phyloP scores from a whole-genome alignment of 768 basidiomycete species.

The Mycena leptocephala region DNA sequence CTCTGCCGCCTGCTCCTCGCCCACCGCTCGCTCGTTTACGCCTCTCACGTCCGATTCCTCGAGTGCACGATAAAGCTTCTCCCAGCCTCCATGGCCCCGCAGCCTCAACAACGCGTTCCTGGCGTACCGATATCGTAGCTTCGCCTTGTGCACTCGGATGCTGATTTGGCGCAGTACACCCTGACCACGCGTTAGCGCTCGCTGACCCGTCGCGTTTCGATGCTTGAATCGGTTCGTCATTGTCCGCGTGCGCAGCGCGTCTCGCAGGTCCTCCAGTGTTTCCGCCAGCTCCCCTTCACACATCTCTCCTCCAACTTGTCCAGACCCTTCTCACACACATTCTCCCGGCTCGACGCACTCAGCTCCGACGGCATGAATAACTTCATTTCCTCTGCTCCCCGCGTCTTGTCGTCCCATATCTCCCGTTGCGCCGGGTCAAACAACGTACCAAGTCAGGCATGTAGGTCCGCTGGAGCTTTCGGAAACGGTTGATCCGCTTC shows the following conservation, averaged over 20 bases:
- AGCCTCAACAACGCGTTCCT: background rate
- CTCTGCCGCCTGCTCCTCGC: background rate
- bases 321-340: background rate
- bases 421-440: background rate
- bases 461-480: background rate
- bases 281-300: conserved; percentile 1
- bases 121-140: background rate
- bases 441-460: background rate
- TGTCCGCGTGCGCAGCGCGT: background rate
- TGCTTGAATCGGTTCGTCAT: background rate
- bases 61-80: background rate
- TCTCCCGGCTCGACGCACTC: background rate
- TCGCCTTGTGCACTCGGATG: background rate
- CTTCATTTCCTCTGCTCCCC: background rate
- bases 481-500: too few species aligned
- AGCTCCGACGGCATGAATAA: conserved; percentile 15
- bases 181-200: conserved; percentile 5
- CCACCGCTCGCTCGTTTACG: background rate
- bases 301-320: background rate
- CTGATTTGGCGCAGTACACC: background rate
- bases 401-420: background rate
- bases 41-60: background rate
- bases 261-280: background rate
- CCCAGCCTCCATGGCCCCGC: background rate
- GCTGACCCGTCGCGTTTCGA: background rate